Evolutionary conservation across 2,329 filamentous ascomycete genomes (phyloP), one percentile per base, ranked within the genome.

Genomic region (Madurella fahalii): DNA sequence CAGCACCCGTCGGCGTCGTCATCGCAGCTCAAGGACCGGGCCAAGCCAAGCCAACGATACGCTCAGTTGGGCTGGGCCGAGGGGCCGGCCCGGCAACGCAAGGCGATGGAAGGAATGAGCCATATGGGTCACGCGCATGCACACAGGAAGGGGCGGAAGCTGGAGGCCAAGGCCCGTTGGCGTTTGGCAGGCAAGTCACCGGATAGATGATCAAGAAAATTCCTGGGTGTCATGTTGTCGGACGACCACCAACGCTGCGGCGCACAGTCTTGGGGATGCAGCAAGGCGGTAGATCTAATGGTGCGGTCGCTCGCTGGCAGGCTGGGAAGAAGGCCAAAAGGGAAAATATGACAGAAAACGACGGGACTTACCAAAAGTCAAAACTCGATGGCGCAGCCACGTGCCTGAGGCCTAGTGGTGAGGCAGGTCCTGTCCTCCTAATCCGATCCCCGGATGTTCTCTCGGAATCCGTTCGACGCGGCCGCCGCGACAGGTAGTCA

Each of bases 161-260:
- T 39, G 44, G 44, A 46, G 50, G 56, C 47, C 58, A 52, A 55
- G 51, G 53, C 51, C 55, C 48, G 32, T 43, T 47, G 48, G 39
- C 45, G 48, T 37, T 43, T 48, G 55, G 48, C 42, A 49, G 51
- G 45, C 49, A 50, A 52, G 53, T 60, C 59, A 61, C 58, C 58
- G 20, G 56, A 58, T 48, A 53, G 48, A 25, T 47, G 44, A 58
- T 60, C 57, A 52, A 51, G 50, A 53, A 57, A 47, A 31, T 50
- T 39, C 54, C 46, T 53, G 42, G 40, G 53, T 49, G 47, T 54
- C 54, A 56, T 53, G 25, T 53, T 53, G 48, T 54, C 46, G 54
- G 50, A 48, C 20, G 40, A 45, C 40, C 50, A 50, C 52, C 49
- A 52, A 52, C 51, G 12, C 47, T 31, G 55, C 49, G 50, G 47